phyloP scores from a whole-genome alignment of 257 asterid species.

The Solanum stenotomum region DNA sequence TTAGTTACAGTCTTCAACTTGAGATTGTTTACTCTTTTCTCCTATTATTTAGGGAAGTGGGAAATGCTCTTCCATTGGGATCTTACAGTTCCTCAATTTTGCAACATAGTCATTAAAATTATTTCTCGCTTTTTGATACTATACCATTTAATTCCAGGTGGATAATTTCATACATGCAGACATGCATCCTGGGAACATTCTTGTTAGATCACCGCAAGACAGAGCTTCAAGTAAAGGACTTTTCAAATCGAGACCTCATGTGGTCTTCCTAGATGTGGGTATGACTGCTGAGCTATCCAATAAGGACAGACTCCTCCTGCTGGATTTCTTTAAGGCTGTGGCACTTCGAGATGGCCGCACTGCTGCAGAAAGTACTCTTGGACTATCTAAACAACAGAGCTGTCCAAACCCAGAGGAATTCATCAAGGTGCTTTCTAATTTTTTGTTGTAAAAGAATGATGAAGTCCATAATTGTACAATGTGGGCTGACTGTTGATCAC shows the following conservation, averaged over 20 bases:
- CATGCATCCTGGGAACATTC: slow-evolving; percentile 99
- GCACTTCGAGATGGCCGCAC: slow-evolving; percentile 80
- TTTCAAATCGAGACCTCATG: slow-evolving; percentile 70
- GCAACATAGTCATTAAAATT: not conserved
- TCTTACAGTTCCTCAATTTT: not conserved
- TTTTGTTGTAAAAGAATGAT: not conserved
- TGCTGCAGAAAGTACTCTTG: slow-evolving; percentile 81
- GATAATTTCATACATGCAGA: slow-evolving; percentile 91
- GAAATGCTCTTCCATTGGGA: not conserved
- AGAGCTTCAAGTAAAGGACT: slow-evolving; percentile 34
- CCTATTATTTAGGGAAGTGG: not conserved
- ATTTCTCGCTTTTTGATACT: not conserved
- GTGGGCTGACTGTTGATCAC: not conserved
- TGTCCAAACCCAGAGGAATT: slow-evolving; percentile 75
- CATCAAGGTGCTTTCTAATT: slow-evolving; percentile 47
- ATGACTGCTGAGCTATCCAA: slow-evolving; percentile 95
- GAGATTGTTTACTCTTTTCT: not conserved
- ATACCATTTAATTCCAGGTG: slow-evolving; percentile 38
- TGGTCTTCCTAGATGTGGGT: slow-evolving; percentile 85
- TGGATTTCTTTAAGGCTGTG: slow-evolving; percentile 86
- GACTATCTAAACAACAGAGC: slow-evolving; percentile 65
- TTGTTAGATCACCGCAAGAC: slow-evolving; percentile 45
- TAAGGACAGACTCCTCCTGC: slow-evolving; percentile 52
- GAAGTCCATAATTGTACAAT: not conserved
- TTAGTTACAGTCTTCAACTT: not conserved